Percentiles rank a stretch among this genome's conserved stretches.
Conservation (phyloP, 768 basidiomycete genomes). For the Trametes cinnabarina region DNA sequence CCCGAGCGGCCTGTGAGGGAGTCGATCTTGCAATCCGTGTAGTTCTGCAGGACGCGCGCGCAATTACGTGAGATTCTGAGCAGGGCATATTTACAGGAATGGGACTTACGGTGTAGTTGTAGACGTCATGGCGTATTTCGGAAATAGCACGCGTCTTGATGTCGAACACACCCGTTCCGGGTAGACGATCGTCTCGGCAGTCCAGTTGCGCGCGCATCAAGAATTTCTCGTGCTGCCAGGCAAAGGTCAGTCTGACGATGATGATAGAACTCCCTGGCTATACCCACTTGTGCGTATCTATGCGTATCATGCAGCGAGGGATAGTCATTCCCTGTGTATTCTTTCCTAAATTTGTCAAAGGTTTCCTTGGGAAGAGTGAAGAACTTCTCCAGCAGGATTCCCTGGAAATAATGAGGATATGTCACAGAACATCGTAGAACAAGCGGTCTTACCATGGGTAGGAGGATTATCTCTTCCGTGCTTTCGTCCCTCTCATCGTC, state of each 20-base stretch:
- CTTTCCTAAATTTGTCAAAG: constrained; percentile 56
- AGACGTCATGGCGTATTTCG: constrained; percentile 77
- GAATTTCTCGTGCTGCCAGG: constrained; percentile 52
- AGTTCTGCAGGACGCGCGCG: constrained; percentile 54
- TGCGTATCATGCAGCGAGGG: constrained; percentile 62
- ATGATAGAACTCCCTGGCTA: neutral
- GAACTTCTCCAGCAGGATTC: constrained; percentile 85
- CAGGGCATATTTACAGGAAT: neutral
- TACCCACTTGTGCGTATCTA: constrained; percentile 75
- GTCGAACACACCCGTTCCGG: constrained; percentile 91
- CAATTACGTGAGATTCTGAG: too few species aligned
- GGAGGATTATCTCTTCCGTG: constrained; percentile 63
- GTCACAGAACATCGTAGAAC: neutral
- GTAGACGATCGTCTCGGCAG: constrained; percentile 74
- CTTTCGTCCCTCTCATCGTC: constrained; percentile 40
- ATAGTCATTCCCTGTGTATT: neutral
- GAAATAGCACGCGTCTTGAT: constrained; percentile 91
- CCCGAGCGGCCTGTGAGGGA: constrained; percentile 58
- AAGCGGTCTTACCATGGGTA: constrained; percentile 49
- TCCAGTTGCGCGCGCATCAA: constrained; percentile 97
- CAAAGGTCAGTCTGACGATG: too few species aligned
- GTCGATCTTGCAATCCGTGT: constrained; percentile 75
- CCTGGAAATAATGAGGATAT: constrained; percentile 43
- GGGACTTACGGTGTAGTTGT: constrained; percentile 68
- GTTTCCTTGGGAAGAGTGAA: constrained; percentile 65